phyloP scores from a whole-genome alignment of 495 filamentous ascomycete genomes.

The Neurospora tetrasperma region DNA sequence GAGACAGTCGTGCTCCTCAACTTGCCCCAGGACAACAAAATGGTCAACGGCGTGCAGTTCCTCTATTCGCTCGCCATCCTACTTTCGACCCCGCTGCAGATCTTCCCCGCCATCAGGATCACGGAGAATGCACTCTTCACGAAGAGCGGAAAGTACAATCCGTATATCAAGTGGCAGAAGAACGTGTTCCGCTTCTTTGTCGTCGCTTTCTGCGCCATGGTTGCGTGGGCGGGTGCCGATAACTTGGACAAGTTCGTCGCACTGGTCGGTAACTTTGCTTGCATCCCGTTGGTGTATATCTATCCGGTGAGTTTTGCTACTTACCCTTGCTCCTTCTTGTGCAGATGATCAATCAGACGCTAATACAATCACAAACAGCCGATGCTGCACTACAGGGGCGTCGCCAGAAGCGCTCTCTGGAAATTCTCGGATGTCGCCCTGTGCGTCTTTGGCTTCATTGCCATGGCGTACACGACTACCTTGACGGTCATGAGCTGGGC shows the following conservation, averaged over 20 bases:
- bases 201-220: constrained; percentile 70
- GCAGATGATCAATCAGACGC: constrained; percentile 5
- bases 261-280: constrained; percentile 92
- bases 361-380: constrained; percentile 44
- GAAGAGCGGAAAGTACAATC: constrained; percentile 89
- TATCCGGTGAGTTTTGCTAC: constrained; percentile 64
- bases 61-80: constrained; percentile 92
- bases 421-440: constrained; percentile 61
- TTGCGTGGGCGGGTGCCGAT: constrained; percentile 86
- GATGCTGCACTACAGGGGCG: constrained; percentile 73
- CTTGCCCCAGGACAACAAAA: constrained; percentile 86
- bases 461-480: constrained; percentile 82
- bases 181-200: constrained; percentile 90
- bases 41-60: constrained; percentile 93
- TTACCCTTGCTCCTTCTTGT: not conserved
- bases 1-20: constrained; percentile 95
- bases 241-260: constrained; percentile 96
- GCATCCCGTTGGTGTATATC: constrained; percentile 93
- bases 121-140: constrained; percentile 53
- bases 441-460: constrained; percentile 67
- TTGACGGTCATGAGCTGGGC: constrained; percentile 82
- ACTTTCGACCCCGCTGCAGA: constrained; percentile 84
- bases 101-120: constrained; percentile 91
- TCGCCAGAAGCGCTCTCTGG: constrained; percentile 54
- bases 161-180: constrained; percentile 97